phyloP scores from a whole-genome alignment of 108 stramenopile species.

The Cylindrotheca closterium region DNA sequence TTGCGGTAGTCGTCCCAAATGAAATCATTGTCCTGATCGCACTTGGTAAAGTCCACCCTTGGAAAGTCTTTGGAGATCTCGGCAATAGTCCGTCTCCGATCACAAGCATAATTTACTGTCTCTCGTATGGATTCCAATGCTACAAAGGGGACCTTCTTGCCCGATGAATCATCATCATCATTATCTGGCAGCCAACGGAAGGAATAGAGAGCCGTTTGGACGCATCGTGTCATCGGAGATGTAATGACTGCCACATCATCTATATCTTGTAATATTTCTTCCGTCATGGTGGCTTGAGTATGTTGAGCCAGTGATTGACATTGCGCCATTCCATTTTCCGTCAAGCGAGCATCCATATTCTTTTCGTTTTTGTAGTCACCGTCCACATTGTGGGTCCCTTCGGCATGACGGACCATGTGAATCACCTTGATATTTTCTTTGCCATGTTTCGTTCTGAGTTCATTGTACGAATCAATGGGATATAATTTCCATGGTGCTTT shows the following conservation, averaged over 20 bases:
- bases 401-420: conserved; percentile 64
- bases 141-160: conserved; percentile 23
- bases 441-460: conserved; percentile 6
- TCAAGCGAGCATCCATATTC: conserved; percentile 54
- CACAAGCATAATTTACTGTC: conserved; percentile 68
- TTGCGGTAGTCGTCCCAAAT: conserved; percentile 39
- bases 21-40: conserved; percentile 27
- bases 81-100: conserved; percentile 50
- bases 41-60: conserved; percentile 11
- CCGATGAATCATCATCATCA: neutral
- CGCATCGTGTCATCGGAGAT: conserved; percentile 62
- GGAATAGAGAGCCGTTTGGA: conserved; percentile 53
- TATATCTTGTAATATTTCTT: conserved; percentile 3
- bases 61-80: conserved; percentile 47
- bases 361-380: conserved; percentile 25
- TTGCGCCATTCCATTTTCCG: conserved; percentile 33
- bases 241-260: conserved; percentile 45
- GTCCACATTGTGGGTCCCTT: conserved; percentile 75
- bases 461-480: neutral
- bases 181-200: conserved; percentile 22
- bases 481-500: neutral
- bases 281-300: neutral
- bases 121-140: conserved; percentile 66
- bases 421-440: conserved; percentile 34
- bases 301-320: conserved; percentile 34